Conservation (phyloP, 2,329 filamentous ascomycete species). For the Neoascochyta sp. region DNA sequence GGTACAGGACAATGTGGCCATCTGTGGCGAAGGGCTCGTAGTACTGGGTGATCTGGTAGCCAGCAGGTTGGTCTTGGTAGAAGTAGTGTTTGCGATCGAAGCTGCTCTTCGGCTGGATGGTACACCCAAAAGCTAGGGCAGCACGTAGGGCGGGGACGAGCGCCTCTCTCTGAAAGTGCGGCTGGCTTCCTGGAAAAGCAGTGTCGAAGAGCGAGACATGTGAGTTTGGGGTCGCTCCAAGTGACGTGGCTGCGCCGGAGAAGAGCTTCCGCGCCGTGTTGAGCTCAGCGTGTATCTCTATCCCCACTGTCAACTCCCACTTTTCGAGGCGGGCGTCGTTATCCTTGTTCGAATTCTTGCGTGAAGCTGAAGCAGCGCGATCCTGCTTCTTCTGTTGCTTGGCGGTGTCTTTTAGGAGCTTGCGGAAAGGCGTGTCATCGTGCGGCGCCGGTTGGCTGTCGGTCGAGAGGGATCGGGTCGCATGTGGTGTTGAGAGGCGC, state of each 20-base stretch:
- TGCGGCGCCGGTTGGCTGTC: constrained; percentile 14
- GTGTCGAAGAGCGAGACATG: constrained; percentile 86
- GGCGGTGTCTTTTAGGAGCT: constrained; percentile 37
- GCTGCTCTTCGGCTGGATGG: constrained; percentile 69
- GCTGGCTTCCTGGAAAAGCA: constrained; percentile 84
- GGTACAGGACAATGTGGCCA: constrained; percentile 66
- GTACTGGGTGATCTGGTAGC: constrained; percentile 97
- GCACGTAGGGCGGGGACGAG: constrained; percentile 87
- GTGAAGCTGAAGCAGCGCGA: constrained; percentile 3
- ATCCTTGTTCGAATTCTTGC: constrained; percentile 8
- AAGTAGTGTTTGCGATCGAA: constrained; percentile 99
- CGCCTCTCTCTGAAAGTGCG: constrained; percentile 75
- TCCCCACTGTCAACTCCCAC: constrained; percentile 93
- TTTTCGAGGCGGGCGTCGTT: constrained; percentile 43
- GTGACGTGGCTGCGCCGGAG: constrained; percentile 55
- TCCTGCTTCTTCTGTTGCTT: constrained; percentile 32
- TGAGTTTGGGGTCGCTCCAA: constrained; percentile 70
- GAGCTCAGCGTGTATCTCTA: constrained; percentile 95
- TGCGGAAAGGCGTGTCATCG: constrained; percentile 35
- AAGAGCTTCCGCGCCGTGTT: constrained; percentile 89
- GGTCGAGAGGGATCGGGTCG: constrained; percentile 23
- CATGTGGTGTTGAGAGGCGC: background rate
- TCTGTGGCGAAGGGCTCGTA: constrained; percentile 69
- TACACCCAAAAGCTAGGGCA: constrained; percentile 77
- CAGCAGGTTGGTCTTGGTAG: constrained; percentile 94